A percentile compares a stretch with the other conserved stretches of the same genome.
These are phyloP conservation scores for Cardamine chenopodiifolia DNA, from an alignment of 345 rosid genomes.

Conservation along the genomic window DNA sequence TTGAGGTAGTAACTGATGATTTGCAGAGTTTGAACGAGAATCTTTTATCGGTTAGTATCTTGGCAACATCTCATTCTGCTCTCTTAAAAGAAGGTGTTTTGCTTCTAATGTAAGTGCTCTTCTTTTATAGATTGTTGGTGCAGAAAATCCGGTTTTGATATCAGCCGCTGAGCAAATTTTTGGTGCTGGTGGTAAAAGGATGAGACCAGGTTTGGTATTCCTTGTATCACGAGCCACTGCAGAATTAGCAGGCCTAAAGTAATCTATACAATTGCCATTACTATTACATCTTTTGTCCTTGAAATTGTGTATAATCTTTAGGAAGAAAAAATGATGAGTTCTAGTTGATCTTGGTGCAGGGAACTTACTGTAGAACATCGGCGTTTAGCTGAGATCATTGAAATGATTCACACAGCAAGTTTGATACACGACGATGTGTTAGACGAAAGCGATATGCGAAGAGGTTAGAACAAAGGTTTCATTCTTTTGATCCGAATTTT, in stretches of 20 bases:
- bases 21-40: slow-evolving; percentile 77
- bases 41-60: slow-evolving; percentile 78
- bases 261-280: slow-evolving; percentile 11
- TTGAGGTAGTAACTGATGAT: slow-evolving; percentile 87
- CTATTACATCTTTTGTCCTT: slow-evolving; percentile 7
- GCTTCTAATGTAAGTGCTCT: slow-evolving; percentile 31
- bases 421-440: slow-evolving; percentile 95
- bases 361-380: slow-evolving; percentile 80
- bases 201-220: slow-evolving; percentile 95
- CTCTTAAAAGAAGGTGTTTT: not conserved
- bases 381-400: slow-evolving; percentile 94
- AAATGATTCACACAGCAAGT: slow-evolving; percentile 98
- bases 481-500: not conserved
- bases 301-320: not conserved
- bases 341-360: slow-evolving; percentile 47
- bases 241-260: slow-evolving; percentile 74
- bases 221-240: slow-evolving; percentile 94
- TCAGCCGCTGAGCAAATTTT: slow-evolving; percentile 98
- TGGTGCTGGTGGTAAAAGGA: slow-evolving; percentile 98
- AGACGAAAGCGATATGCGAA: slow-evolving; percentile 91
- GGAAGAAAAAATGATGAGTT: slow-evolving; percentile 14
- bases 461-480: slow-evolving; percentile 55
- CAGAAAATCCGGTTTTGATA: slow-evolving; percentile 91
- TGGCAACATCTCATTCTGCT: not conserved
- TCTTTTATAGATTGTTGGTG: slow-evolving; percentile 84